Conservation (phyloP, 805 yeast species). For the Debaryomyces hansenii region DNA sequence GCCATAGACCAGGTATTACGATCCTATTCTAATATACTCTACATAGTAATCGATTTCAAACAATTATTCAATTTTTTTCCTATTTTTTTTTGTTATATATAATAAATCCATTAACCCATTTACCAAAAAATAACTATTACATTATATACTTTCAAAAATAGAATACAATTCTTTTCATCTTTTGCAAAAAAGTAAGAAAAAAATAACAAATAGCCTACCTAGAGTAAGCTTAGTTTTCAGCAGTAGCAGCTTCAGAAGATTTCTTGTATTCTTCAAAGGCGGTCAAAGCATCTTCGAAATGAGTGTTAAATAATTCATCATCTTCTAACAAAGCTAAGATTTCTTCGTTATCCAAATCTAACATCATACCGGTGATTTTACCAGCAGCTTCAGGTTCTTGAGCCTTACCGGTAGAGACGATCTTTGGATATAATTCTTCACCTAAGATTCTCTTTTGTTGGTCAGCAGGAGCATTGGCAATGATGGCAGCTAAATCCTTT, state of each 20-base stretch:
- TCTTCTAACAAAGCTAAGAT: constrained; percentile 86
- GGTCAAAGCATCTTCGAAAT: constrained; percentile 89
- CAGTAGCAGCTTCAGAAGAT: constrained; percentile 34
- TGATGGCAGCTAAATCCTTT: constrained; percentile 59
- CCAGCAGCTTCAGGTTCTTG: constrained; percentile 95
- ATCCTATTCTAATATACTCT: too few relatives aligned
- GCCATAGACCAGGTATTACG: too few relatives aligned
- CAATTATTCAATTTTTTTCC: constrained; percentile 17
- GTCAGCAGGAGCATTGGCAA: constrained; percentile 71
- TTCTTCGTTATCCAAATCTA: constrained; percentile 91
- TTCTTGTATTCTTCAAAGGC: constrained; percentile 92
- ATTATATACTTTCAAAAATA: constrained; percentile 20
- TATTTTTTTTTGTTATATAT: constrained; percentile 17
- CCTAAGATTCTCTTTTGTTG: constrained; percentile 98
- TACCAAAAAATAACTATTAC: constrained; percentile 17
- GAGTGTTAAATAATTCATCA: constrained; percentile 84
- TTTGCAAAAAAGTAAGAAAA: constrained; percentile 6
- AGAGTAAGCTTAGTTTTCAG: constrained; percentile 14
- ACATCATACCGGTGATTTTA: constrained; percentile 98
- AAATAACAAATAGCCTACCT: constrained; percentile 1
- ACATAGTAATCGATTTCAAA: not conserved
- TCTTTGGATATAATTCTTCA: constrained; percentile 94
- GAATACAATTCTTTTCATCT: constrained; percentile 12
- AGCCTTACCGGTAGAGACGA: constrained; percentile 82
- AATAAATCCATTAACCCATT: constrained; percentile 26